Percentiles rank a stretch among this genome's conserved stretches.
These are phyloP conservation scores for Phtheirospermum japonicum DNA, from an alignment of 257 asterid genomes.

Conservation along the genomic window DNA sequence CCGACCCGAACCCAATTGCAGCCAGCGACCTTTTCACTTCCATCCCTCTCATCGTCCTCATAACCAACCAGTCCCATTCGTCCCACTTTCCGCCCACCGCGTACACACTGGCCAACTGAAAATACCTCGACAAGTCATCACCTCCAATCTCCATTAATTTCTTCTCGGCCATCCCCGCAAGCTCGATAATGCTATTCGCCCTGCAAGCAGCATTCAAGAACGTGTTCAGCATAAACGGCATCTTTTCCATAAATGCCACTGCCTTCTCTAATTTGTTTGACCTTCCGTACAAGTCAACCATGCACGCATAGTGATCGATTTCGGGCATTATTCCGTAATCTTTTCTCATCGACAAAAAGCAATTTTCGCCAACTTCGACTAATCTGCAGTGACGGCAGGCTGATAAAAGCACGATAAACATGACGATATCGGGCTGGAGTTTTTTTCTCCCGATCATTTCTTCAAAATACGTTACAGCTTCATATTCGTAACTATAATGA, in stretches of 20 bases:
- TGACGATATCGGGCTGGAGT: constrained; percentile 64
- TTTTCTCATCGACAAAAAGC: constrained; percentile 59
- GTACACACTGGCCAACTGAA: constrained; percentile 78
- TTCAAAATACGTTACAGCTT: constrained; percentile 57
- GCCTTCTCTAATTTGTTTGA: constrained; percentile 77
- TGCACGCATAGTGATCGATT: constrained; percentile 84
- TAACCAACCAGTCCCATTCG: constrained; percentile 79
- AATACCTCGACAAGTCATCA: constrained; percentile 55
- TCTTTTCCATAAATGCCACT: constrained; percentile 46
- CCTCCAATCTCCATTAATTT: constrained; percentile 58
- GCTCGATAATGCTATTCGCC: constrained; percentile 51
- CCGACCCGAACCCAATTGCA: constrained; percentile 79
- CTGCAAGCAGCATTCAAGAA: constrained; percentile 81
- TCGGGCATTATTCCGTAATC: constrained; percentile 60
- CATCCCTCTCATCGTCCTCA: constrained; percentile 83
- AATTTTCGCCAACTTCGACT: constrained; percentile 64
- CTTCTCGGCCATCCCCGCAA: constrained; percentile 61
- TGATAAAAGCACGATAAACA: constrained; percentile 72
- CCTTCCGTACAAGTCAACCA: constrained; percentile 93
- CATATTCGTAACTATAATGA: constrained; percentile 66
- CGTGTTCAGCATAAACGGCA: constrained; percentile 65
- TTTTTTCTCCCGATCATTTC: constrained; percentile 45
- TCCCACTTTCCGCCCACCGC: constrained; percentile 81
- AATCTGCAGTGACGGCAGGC: constrained; percentile 85
- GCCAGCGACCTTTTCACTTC: constrained; percentile 69